Percentiles rank a stretch among this genome's conserved stretches.
phyloP scores from a whole-genome alignment of 2,329 filamentous ascomycete genomes.

The Monosporascus sp. region DNA sequence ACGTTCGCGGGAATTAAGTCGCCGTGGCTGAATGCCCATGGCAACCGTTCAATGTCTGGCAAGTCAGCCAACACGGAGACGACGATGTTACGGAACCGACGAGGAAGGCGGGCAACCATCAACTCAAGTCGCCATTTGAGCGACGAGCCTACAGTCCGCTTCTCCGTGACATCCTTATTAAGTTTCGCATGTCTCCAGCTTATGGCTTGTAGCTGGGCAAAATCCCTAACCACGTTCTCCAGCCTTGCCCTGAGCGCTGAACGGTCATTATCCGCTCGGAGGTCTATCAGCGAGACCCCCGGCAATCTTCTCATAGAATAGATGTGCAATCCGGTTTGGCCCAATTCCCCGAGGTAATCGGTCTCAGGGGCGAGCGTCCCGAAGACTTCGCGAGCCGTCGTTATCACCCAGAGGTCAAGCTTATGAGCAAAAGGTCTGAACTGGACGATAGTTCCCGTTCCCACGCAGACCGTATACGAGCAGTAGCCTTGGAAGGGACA shows the following conservation, averaged over 20 bases:
- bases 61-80: conserved; percentile 22
- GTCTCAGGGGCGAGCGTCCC: conserved; percentile 37
- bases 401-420: conserved; percentile 33
- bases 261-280: conserved; percentile 13
- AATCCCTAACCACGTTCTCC: conserved; percentile 32
- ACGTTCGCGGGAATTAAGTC: conserved; percentile 55
- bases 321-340: conserved; percentile 24
- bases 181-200: conserved; percentile 27
- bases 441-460: conserved; percentile 36
- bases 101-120: conserved; percentile 31
- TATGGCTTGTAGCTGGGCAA: conserved; percentile 34
- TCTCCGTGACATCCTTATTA: conserved; percentile 10
- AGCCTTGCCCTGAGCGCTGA: conserved; percentile 9
- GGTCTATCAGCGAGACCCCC: conserved; percentile 34
- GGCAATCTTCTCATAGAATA: conserved; percentile 37
- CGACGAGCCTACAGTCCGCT: conserved; percentile 34
- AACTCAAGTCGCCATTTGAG: conserved; percentile 33
- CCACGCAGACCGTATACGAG: conserved; percentile 42
- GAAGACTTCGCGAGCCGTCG: conserved; percentile 33
- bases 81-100: conserved; percentile 25
- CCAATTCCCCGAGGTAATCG: conserved; percentile 30
- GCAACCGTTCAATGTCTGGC: conserved; percentile 34
- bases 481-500: conserved; percentile 43
- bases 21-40: conserved; percentile 55
- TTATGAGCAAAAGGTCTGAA: conserved; percentile 40